Percentiles rank a stretch among this genome's conserved stretches.
Evolutionary conservation across 129 eudicot species (phyloP).

Genomic region (Saussurea involucrata): DNA sequence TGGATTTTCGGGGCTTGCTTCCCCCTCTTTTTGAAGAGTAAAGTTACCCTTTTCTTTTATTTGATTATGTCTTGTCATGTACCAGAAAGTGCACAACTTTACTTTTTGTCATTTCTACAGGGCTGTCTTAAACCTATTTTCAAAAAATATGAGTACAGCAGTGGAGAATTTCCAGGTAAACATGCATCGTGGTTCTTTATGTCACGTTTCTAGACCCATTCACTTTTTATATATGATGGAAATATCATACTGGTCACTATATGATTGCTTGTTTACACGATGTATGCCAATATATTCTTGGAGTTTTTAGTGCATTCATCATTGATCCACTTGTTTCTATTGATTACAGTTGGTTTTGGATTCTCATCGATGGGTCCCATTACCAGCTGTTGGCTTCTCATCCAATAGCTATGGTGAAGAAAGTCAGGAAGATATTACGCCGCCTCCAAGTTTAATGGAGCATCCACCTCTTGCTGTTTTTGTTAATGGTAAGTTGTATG

Average conservation of each 20-base stretch:
- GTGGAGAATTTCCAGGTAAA: slow-evolving; percentile 94
- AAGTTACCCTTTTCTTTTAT: not conserved
- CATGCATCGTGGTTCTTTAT: not conserved
- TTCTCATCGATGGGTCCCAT: slow-evolving; percentile 98
- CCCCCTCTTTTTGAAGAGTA: slow-evolving; percentile 99
- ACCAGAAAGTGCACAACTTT: slow-evolving; percentile 1
- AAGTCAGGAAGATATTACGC: slow-evolving; percentile 74
- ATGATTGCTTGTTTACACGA: not conserved
- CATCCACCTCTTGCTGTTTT: slow-evolving; percentile 99
- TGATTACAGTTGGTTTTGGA: slow-evolving; percentile 79
- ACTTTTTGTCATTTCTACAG: slow-evolving; percentile 36
- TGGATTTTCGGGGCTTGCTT: slow-evolving; percentile 95
- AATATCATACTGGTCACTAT: not conserved
- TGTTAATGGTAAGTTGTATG: slow-evolving; percentile 58
- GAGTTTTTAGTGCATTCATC: slow-evolving; percentile 11
- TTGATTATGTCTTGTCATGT: not conserved
- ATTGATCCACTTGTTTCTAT: slow-evolving; percentile 2
- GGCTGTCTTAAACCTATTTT: slow-evolving; percentile 88
- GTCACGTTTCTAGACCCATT: not conserved
- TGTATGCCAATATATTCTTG: not conserved
- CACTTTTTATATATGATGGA: not conserved
- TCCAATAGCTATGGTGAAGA: slow-evolving; percentile 67
- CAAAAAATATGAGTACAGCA: slow-evolving; percentile 83
- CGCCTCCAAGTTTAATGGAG: slow-evolving; percentile 92
- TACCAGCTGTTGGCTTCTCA: slow-evolving; percentile 93